Percentiles rank a stretch among this genome's conserved stretches.
phyloP scores from a whole-genome alignment of 257 asterid genomes.

The Gynochthodes officinalis region DNA sequence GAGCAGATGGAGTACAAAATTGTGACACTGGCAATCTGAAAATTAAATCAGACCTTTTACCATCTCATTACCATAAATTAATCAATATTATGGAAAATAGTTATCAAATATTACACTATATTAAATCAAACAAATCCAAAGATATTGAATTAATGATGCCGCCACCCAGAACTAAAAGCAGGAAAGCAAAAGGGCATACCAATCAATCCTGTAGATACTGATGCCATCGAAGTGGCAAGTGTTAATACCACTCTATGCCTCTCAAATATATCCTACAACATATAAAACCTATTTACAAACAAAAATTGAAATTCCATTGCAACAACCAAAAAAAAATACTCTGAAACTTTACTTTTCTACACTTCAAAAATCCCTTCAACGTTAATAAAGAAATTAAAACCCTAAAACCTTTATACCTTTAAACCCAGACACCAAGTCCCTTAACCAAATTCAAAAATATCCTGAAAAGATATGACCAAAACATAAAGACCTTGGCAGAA shows the following conservation, averaged over 20 bases:
- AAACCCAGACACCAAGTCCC: no score
- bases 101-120: background rate
- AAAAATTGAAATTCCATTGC: background rate
- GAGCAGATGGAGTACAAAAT: no score
- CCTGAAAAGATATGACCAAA: background rate
- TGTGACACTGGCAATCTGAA: no score
- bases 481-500: conserved; percentile 48
- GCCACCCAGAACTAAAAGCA: background rate
- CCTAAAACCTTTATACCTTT: background rate
- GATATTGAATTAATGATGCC: background rate
- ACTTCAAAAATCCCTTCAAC: no score
- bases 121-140: background rate
- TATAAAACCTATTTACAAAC: conserved; percentile 12
- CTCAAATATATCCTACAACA: conserved; percentile 70
- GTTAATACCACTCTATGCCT: conserved; percentile 86
- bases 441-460: background rate
- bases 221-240: conserved; percentile 75
- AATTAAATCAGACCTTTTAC: background rate
- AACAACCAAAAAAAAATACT: background rate
- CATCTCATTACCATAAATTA: background rate
- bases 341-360: background rate
- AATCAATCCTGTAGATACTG: conserved; percentile 80
- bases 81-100: background rate
- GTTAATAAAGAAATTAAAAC: no score
- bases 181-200: conserved; percentile 35